Base-by-base conservation (phyloP, 1,139 yeast genomes). In the Suhomyces bolitotheri region DNA sequence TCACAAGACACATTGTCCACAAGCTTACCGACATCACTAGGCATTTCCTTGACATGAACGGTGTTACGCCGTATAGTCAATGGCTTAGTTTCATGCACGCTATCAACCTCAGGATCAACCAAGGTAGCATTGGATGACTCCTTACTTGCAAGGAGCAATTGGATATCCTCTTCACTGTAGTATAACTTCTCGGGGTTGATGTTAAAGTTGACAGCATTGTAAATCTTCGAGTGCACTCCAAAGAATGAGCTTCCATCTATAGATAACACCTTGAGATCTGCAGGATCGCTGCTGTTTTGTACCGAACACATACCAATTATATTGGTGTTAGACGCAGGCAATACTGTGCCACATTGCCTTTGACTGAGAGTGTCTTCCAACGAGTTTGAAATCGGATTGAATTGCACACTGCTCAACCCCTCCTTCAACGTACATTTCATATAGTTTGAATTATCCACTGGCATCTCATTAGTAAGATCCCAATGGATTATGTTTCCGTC, bases 401-500 rank as follows among this genome's bases (percentile, higher is more conserved):
- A 70, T 7, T 53, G 47, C 24, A 74, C 60, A 38, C 79, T 68
- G 28, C 59, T 53, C 16, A 75, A 47, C 0, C 80, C 80, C 45
- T 72, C 76, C 41, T 65, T 71, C 33, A 75, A 55, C 10, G 73
- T 64, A 48, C 80, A 76, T 23, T 56, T 58, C 13, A 51, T 41
- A 3, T 68, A 49, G 29, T 56, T 60, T 5, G 53, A 53, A 11
- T 33, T 39, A 5, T 31, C 15, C 7, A 28, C 40, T 7, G 53
- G 42, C 28, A 34, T 25, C 35, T 61, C 67, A 12, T 54, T 53
- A 10, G 73, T 60, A 25, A 80, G 60, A 55, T 81, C 82, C 95
- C 95, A 86, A 46, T 81, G 83, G 10, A 83, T 68, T 11, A 86
- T 75, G 40, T 76, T 78, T 3, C 94, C 94, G 53, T 85, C 92